Percentiles rank a stretch among this genome's conserved stretches.
Conservation (phyloP, 2,329 filamentous ascomycete species). For the Aspergillaceae sp. region DNA sequence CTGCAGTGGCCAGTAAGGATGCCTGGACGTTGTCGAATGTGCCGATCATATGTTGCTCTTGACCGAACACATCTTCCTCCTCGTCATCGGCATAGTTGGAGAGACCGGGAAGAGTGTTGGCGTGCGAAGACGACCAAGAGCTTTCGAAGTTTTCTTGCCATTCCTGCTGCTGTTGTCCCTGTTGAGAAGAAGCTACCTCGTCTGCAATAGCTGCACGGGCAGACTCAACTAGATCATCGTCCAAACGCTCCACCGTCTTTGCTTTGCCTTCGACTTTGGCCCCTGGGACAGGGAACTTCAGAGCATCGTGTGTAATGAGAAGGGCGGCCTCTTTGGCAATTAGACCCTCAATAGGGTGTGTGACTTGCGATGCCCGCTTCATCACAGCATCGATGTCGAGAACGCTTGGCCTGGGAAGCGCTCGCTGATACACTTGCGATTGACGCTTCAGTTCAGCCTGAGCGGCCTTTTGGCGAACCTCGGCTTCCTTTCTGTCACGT, state of each 20-base stretch:
- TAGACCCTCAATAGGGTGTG: constrained; percentile 57
- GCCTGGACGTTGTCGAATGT: constrained; percentile 71
- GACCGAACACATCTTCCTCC: constrained; percentile 53
- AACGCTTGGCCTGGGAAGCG: constrained; percentile 64
- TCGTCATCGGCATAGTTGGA: constrained; percentile 72
- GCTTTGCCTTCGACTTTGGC: constrained; percentile 55
- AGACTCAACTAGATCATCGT: constrained; percentile 62
- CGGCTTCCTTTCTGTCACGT: constrained; percentile 61
- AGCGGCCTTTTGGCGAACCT: constrained; percentile 54
- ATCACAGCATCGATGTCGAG: constrained; percentile 65
- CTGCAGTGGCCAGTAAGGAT: constrained; percentile 62
- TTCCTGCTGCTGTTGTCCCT: constrained; percentile 43
- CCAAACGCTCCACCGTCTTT: constrained; percentile 54
- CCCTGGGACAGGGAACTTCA: constrained; percentile 62
- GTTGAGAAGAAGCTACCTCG: constrained; percentile 49
- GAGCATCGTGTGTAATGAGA: constrained; percentile 74
- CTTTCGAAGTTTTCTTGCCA: constrained; percentile 42
- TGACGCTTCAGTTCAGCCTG: constrained; percentile 67
- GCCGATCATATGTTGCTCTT: constrained; percentile 53
- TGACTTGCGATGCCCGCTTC: constrained; percentile 51
- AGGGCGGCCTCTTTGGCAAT: constrained; percentile 70
- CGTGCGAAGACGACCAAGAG: constrained; percentile 45
- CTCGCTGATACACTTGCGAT: constrained; percentile 83
- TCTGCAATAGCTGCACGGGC: constrained; percentile 69
- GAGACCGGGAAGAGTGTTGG: constrained; percentile 58